Evolutionary conservation across 1,139 yeast genomes (phyloP).

Genomic region (Suhomyces ambrosiae): DNA sequence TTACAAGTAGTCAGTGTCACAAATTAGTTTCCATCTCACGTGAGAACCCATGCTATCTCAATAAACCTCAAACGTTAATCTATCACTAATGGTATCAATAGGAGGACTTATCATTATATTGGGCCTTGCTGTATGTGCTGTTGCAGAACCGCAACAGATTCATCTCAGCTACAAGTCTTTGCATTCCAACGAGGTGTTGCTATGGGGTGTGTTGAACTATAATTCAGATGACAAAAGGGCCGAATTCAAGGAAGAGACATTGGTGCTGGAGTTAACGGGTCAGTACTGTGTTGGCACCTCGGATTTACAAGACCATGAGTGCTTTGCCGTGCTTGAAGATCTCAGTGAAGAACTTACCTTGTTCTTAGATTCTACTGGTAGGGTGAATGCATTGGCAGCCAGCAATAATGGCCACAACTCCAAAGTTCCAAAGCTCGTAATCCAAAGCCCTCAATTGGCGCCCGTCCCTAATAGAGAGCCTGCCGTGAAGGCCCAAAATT

Average conservation of each 20-base stretch:
- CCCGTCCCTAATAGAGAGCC: constrained; percentile 33
- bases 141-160: constrained; percentile 11
- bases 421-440: background rate
- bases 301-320: constrained; percentile 31
- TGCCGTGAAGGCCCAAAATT: constrained; percentile 8
- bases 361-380: constrained; percentile 3
- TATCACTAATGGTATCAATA: background rate
- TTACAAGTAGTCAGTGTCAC: constrained; percentile 1
- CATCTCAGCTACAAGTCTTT: constrained; percentile 14
- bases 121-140: background rate
- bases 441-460: constrained; percentile 12
- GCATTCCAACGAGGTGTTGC: constrained; percentile 10
- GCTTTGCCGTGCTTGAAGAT: constrained; percentile 29
- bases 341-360: constrained; percentile 2
- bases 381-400: constrained; percentile 6
- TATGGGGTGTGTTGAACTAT: constrained; percentile 20
- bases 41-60: background rate
- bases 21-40: background rate
- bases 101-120: background rate
- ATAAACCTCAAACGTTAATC: background rate
- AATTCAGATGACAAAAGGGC: constrained; percentile 11
- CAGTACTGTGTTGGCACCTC: constrained; percentile 37
- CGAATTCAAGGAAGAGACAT: background rate
- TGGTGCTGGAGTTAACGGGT: constrained; percentile 8
- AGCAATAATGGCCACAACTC: background rate